Evolutionary conservation across 2,329 filamentous ascomycete genomes (phyloP).

Genomic region (Xylariaceae sp.): DNA sequence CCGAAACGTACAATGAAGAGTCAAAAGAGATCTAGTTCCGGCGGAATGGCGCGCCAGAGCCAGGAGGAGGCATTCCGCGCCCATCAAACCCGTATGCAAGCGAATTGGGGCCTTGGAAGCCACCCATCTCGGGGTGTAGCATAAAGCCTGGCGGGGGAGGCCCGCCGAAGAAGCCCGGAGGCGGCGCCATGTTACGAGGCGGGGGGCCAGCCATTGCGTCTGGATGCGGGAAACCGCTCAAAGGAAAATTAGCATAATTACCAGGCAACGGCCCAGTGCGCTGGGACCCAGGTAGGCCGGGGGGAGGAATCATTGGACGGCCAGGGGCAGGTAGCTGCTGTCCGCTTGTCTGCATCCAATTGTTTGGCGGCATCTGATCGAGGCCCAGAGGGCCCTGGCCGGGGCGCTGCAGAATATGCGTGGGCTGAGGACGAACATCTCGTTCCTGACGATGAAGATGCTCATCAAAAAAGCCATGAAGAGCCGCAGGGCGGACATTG

Average conservation of each 20-base stretch:
- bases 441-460: constrained; percentile 45
- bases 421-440: constrained; percentile 47
- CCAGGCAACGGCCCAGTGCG: constrained; percentile 48
- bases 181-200: constrained; percentile 44
- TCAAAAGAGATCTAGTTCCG: constrained; percentile 26
- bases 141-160: constrained; percentile 43
- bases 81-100: constrained; percentile 51
- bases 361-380: constrained; percentile 51
- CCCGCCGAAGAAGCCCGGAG: constrained; percentile 52
- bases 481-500: constrained; percentile 30
- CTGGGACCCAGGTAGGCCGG: constrained; percentile 44
- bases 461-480: constrained; percentile 51
- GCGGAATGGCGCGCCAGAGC: constrained; percentile 35
- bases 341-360: constrained; percentile 42
- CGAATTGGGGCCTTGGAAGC: constrained; percentile 50
- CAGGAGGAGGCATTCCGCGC: constrained; percentile 49
- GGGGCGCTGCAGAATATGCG: constrained; percentile 58
- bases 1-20: neutral
- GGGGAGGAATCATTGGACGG: constrained; percentile 56
- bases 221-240: constrained; percentile 44
- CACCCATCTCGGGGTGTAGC: constrained; percentile 49
- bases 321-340: constrained; percentile 41
- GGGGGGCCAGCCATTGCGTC: constrained; percentile 44
- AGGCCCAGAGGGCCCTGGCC: constrained; percentile 51
- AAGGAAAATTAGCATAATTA: constrained; percentile 56